Conservation (phyloP, 73 alveolate genomes). For the Diophrys sp. region DNA sequence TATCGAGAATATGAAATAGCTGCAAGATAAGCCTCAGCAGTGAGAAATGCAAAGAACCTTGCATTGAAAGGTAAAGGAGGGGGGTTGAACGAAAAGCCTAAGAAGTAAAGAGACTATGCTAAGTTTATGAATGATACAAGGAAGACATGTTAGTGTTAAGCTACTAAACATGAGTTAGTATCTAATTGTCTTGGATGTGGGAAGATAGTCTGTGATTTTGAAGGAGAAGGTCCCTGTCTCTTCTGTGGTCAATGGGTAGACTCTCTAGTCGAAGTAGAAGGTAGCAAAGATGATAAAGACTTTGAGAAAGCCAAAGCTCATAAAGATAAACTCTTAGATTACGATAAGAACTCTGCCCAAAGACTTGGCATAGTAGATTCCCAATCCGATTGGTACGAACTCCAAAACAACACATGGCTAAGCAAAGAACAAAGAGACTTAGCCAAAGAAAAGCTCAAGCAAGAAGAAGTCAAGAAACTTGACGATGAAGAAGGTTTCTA, state of each 20-base stretch:
- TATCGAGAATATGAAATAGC: conserved; percentile 20
- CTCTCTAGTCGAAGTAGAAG: conserved; percentile 39
- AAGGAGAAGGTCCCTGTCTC: conserved; percentile 92
- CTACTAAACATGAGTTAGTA: conserved; percentile 76
- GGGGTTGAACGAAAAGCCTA: no score
- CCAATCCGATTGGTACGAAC: conserved; percentile 84
- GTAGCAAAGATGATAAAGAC: conserved; percentile 26
- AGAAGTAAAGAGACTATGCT: background rate
- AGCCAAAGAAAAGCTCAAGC: conserved; percentile 70
- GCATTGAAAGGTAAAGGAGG: conserved; percentile 2
- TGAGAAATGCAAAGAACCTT: conserved; percentile 19
- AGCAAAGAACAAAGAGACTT: conserved; percentile 66
- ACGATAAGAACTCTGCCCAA: conserved; percentile 67
- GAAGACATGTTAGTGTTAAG: conserved; percentile 80
- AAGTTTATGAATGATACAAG: conserved; percentile 40
- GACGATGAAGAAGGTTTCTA: conserved; percentile 30
- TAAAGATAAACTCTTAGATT: conserved; percentile 72
- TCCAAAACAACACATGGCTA: conserved; percentile 81
- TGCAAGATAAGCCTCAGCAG: conserved; percentile 2
- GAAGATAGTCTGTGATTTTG: conserved; percentile 81
- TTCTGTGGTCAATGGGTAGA: conserved; percentile 84
- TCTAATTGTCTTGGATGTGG: conserved; percentile 91
- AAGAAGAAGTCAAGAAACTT: conserved; percentile 37
- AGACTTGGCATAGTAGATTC: conserved; percentile 78
- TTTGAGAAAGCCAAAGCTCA: conserved; percentile 62